Conservation (phyloP, 805 yeast genomes). For the Candida multigemmis region DNA sequence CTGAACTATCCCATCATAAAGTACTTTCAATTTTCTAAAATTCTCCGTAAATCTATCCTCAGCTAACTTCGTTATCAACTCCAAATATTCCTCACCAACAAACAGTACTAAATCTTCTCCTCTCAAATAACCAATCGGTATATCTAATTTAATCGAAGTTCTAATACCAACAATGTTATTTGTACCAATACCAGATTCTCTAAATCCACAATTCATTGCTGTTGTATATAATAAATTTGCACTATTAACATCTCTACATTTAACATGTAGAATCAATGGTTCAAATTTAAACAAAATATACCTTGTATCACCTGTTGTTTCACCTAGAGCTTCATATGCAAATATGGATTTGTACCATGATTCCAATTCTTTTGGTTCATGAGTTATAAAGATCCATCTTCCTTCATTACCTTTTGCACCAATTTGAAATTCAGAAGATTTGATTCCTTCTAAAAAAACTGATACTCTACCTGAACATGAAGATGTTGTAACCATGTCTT, state of each 20-base stretch:
- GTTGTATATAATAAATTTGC: constrained; percentile 58
- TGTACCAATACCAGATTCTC: constrained; percentile 81
- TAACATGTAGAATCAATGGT: constrained; percentile 78
- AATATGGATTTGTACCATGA: constrained; percentile 38
- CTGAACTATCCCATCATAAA: constrained; percentile 33
- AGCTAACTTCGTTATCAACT: constrained; percentile 44
- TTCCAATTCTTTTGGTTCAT: constrained; percentile 39
- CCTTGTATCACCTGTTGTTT: constrained; percentile 24
- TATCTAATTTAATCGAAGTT: constrained; percentile 63
- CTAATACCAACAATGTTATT: constrained; percentile 74
- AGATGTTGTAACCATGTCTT: constrained; percentile 75
- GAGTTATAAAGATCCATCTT: constrained; percentile 74
- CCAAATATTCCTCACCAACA: constrained; percentile 45
- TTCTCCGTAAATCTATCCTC: constrained; percentile 62
- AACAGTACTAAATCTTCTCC: constrained; percentile 24
- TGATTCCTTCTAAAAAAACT: constrained; percentile 70
- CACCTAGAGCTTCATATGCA: constrained; percentile 2
- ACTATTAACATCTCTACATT: constrained; percentile 50
- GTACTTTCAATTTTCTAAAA: constrained; percentile 40
- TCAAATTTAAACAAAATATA: constrained; percentile 72
- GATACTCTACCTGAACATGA: constrained; percentile 85
- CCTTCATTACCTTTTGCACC: constrained; percentile 89
- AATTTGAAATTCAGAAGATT: constrained; percentile 31
- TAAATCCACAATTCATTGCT: constrained; percentile 79
- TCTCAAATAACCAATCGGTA: constrained; percentile 58